phyloP scores from a whole-genome alignment of 768 basidiomycete genomes.

The Pisolithus albus region DNA sequence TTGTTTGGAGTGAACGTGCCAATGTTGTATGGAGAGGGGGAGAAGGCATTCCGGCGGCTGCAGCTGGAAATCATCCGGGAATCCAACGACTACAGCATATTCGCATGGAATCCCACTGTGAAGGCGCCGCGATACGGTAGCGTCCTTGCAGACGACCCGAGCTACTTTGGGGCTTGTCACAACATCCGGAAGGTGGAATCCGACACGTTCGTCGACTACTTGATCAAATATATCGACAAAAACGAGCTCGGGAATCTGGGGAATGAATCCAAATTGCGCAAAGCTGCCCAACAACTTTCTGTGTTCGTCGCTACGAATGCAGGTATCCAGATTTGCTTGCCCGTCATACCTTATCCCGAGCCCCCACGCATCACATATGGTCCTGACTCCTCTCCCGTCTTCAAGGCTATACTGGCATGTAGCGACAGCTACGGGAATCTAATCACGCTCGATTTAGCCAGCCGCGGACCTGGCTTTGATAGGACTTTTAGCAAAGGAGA shows the following conservation, averaged over 20 bases:
- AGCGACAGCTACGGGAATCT: no score
- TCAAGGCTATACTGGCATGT: not conserved
- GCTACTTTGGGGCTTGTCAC: not conserved
- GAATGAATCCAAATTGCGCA: no score
- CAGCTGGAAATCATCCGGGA: constrained; percentile 7
- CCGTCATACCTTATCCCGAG: not conserved
- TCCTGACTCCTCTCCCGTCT: not conserved
- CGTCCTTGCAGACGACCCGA: not conserved
- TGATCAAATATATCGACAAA: no score
- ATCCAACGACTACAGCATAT: constrained; percentile 8
- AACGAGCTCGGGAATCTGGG: no score
- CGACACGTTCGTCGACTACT: not conserved
- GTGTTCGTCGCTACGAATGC: no score
- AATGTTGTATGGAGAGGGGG: constrained; percentile 9
- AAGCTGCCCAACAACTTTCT: no score
- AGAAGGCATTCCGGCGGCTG: constrained; percentile 12
- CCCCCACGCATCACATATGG: not conserved
- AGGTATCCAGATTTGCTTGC: no score
- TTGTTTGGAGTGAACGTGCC: constrained; percentile 11
- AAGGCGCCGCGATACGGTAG: not conserved
- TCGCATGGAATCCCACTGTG: constrained; percentile 3
- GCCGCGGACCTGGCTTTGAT: no score
- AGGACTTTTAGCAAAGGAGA: no score
- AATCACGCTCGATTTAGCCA: no score
- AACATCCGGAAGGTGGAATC: not conserved